Evolutionary conservation across 1,139 yeast species (phyloP).

Genomic region (Candida mesenterica): DNA sequence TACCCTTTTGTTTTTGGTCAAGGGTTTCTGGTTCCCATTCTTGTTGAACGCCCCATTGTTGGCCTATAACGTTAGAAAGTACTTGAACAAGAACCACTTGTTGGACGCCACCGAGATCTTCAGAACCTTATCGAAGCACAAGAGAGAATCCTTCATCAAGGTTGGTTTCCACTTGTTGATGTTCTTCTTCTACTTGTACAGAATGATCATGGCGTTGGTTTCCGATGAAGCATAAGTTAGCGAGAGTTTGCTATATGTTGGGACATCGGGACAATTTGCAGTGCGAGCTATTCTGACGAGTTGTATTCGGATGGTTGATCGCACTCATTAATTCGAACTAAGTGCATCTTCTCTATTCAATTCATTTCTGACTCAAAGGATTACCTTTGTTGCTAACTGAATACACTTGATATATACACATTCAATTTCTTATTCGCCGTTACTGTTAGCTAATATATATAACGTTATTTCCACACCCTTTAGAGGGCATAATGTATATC

Average conservation of each 20-base stretch:
- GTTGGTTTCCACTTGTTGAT: conserved; percentile 86
- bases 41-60: conserved; percentile 81
- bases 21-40: conserved; percentile 93
- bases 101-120: conserved; percentile 98
- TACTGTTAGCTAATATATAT: conserved; percentile 1
- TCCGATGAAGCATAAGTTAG: conserved; percentile 46
- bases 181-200: conserved; percentile 94
- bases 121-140: conserved; percentile 89
- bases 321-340: neutral
- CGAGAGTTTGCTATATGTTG: too few relatives aligned
- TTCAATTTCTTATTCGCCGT: conserved; percentile 1
- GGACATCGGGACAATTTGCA: too few relatives aligned
- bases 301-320: too few relatives aligned
- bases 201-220: conserved; percentile 95
- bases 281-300: too few relatives aligned
- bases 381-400: neutral
- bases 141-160: conserved; percentile 87
- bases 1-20: conserved; percentile 69
- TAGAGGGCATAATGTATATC: neutral
- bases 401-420: conserved; percentile 1
- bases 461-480: neutral
- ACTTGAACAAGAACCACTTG: conserved; percentile 72
- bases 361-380: neutral
- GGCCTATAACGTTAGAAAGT: conserved; percentile 77
- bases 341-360: neutral